Percentiles rank a stretch among this genome's conserved stretches.
Conservation (phyloP, 2,329 filamentous ascomycete genomes). For the Penicillium paneum region DNA sequence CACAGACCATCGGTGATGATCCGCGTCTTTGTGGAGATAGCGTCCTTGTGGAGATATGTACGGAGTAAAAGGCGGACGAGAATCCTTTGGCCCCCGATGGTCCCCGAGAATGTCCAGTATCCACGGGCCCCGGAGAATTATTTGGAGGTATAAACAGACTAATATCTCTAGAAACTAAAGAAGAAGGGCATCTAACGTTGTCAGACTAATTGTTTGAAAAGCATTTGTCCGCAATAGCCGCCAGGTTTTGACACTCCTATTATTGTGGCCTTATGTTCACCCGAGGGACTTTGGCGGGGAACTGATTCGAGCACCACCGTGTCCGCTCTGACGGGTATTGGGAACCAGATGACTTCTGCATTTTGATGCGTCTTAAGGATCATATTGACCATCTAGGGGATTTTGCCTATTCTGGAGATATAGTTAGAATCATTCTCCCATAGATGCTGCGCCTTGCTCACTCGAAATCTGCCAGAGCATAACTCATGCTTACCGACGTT, state of each 20-base stretch:
- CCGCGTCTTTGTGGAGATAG: background rate
- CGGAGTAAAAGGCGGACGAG: background rate
- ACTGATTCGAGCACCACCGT: background rate
- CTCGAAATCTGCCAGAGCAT: background rate
- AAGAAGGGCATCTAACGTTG: background rate
- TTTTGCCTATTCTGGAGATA: background rate
- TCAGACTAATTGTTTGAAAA: background rate
- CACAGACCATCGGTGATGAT: background rate
- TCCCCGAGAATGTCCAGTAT: background rate
- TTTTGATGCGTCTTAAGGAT: background rate
- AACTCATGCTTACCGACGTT: background rate
- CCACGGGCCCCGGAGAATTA: background rate
- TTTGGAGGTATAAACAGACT: background rate
- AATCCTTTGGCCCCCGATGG: background rate
- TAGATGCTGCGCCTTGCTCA: background rate
- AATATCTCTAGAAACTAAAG: too few species aligned
- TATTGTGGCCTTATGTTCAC: background rate
- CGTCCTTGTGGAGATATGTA: background rate
- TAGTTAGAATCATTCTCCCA: background rate
- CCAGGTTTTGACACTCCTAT: background rate
- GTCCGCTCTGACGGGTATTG: background rate
- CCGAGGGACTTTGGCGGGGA: background rate
- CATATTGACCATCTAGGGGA: background rate
- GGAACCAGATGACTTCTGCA: background rate
- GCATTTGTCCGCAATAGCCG: background rate